phyloP scores from a whole-genome alignment of 2,329 filamentous ascomycete genomes.

The Zymoseptoria brevis region DNA sequence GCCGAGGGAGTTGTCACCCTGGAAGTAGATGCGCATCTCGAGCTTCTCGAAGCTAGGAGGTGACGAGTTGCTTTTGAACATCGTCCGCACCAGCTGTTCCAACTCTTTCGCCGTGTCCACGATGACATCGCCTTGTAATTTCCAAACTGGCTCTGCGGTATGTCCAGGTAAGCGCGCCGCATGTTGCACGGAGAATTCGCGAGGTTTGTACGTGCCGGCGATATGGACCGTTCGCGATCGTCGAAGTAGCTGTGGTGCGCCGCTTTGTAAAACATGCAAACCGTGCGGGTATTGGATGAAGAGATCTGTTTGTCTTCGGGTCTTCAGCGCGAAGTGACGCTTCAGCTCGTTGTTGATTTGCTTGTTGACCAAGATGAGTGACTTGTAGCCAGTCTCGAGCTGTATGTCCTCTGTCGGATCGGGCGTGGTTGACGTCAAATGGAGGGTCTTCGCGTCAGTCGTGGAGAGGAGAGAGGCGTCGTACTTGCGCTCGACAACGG shows the following conservation, averaged over 20 bases:
- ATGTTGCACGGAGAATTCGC: conserved; percentile 11
- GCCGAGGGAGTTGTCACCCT: conserved; percentile 31
- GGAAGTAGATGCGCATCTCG: conserved; percentile 35
- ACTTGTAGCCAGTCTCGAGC: conserved; percentile 12
- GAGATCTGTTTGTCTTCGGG: conserved; percentile 30
- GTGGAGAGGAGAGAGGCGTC: conserved; percentile 29
- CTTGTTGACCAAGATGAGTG: conserved; percentile 21
- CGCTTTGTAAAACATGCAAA: conserved; percentile 32
- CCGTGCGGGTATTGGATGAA: conserved; percentile 36
- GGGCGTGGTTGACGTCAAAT: conserved; percentile 3
- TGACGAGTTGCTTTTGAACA: conserved; percentile 23
- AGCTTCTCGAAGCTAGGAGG: conserved; percentile 25
- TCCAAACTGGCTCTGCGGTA: conserved; percentile 1
- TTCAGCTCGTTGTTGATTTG: conserved; percentile 32
- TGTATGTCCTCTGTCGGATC: conserved; percentile 7
- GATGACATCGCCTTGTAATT: conserved; percentile 13
- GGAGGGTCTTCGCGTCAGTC: conserved; percentile 22
- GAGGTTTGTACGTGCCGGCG: conserved; percentile 31
- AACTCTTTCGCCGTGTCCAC: conserved; percentile 27
- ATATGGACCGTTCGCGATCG: conserved; percentile 36
- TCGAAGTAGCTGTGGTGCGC: conserved; percentile 34
- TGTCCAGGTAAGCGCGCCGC: conserved; percentile 13
- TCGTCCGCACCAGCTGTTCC: conserved; percentile 26
- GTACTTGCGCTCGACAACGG: conserved; percentile 29
- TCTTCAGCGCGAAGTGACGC: conserved; percentile 28